Base-by-base conservation (phyloP, 1,139 yeast species). In the Lodderomyces jiufengensis region DNA sequence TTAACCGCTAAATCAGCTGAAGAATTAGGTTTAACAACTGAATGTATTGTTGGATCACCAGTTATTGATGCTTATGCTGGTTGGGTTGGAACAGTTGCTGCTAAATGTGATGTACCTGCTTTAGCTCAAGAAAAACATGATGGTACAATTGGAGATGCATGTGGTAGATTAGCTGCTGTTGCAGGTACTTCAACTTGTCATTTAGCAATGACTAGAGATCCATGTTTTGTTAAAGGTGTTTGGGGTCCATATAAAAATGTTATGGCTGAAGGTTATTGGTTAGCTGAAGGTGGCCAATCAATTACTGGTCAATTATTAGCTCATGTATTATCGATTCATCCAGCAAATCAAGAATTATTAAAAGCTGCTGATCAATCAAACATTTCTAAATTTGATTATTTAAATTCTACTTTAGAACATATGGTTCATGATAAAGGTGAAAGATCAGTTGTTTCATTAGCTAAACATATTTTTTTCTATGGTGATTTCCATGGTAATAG, bases 151-250 rank as follows among this genome's bases (percentile, higher is more conserved):
- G 74, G 72, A 25, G 70, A 75, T 31, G 78, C 92, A 8, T 73
- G 84, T 48, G 95, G 95, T 43, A 76, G 97, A 51, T 69, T 92
- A 49, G 97, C 98, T 11, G 96, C 97, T 1, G 97, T 92, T 20
- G 98, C 98, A 0, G 98, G 98, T 43, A 92, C 98, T 5, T 88
- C 97, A 1, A 92, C 98, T 2, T 92, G 98, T 58, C 98, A 92
- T 59, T 78, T 92, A 50, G 90, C 88, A 41, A 74, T 90, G 75
- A 84, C 95, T 24, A 74, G 78, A 45, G 83, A 85, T 23, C 85
- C 96, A 0, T 78, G 87, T 33, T 90, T 92, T 57, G 97, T 92
- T 10, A 79, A 87, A 33, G 98, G 98, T 40, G 97, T 92, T 24
- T 92, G 98, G 98, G 98, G 98, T 14, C 98, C 98, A 3, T 92